Percentiles rank a stretch among this genome's conserved stretches.
Evolutionary conservation across 78 protist species (phyloP).

Genomic region (Creolimax fragrantissima): DNA sequence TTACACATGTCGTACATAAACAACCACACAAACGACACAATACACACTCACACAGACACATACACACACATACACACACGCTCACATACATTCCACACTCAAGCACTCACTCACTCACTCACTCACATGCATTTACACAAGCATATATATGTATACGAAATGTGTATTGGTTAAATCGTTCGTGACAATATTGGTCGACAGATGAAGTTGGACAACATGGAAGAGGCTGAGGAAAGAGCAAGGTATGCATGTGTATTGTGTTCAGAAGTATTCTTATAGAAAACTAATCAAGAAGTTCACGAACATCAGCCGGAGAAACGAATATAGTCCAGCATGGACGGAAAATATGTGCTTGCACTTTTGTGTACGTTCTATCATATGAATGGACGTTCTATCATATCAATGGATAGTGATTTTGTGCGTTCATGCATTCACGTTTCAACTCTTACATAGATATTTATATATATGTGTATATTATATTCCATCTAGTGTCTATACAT

Average conservation of each 20-base stretch:
- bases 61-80: not conserved
- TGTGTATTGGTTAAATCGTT: too few species aligned
- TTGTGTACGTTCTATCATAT: not conserved
- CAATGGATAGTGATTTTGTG: not conserved
- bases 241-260: not conserved
- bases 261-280: not conserved
- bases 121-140: not conserved
- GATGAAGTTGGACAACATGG: too few species aligned
- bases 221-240: not conserved
- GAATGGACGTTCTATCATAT: not conserved
- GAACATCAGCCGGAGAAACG: not conserved
- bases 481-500: not conserved
- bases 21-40: too few species aligned
- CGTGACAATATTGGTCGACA: too few species aligned
- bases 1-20: too few species aligned
- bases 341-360: not conserved
- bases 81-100: not conserved
- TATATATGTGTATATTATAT: not conserved
- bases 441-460: not conserved
- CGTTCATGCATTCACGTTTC: not conserved
- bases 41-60: not conserved
- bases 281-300: not conserved
- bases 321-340: not conserved
- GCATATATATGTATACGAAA: not conserved
- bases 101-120: not conserved